A percentile compares a stretch with the other conserved stretches of the same genome.
Evolutionary conservation across 441 rosid species (phyloP).

Genomic region (Erodium chrysanthum): DNA sequence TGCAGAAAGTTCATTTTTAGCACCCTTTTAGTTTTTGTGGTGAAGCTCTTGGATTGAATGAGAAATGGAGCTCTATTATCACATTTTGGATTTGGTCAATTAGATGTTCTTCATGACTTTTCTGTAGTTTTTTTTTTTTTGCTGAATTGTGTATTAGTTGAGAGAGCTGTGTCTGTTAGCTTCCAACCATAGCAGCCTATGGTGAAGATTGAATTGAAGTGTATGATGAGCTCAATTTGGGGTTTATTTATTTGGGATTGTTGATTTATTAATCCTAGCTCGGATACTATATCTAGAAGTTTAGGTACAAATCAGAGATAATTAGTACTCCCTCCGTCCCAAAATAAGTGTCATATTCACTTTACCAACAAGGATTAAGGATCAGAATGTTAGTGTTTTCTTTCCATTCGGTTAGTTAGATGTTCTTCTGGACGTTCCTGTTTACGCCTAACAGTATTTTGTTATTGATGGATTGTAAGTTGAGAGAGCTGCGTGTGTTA

Average conservation of each 20-base stretch:
- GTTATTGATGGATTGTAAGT: not conserved
- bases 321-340: not conserved
- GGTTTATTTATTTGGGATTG: not conserved
- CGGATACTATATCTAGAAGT: not conserved
- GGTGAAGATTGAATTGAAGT: not conserved
- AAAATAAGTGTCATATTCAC: too few relatives aligned
- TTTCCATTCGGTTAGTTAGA: too few relatives aligned
- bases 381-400: too few relatives aligned
- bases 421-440: too few relatives aligned
- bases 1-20: not conserved
- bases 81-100: not conserved
- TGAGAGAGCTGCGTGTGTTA: not conserved
- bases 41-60: not conserved
- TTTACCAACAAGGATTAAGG: too few relatives aligned
- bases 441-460: too few relatives aligned
- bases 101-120: not conserved
- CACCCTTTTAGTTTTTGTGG: not conserved
- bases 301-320: not conserved
- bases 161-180: not conserved
- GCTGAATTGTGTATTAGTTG: not conserved
- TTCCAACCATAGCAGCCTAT: too few relatives aligned
- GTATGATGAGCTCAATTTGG: not conserved
- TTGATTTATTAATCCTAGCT: not conserved
- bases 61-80: not conserved
- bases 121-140: not conserved